Base-by-base conservation (phyloP, 2,329 filamentous ascomycete species). In the Colletotrichum karsti region DNA sequence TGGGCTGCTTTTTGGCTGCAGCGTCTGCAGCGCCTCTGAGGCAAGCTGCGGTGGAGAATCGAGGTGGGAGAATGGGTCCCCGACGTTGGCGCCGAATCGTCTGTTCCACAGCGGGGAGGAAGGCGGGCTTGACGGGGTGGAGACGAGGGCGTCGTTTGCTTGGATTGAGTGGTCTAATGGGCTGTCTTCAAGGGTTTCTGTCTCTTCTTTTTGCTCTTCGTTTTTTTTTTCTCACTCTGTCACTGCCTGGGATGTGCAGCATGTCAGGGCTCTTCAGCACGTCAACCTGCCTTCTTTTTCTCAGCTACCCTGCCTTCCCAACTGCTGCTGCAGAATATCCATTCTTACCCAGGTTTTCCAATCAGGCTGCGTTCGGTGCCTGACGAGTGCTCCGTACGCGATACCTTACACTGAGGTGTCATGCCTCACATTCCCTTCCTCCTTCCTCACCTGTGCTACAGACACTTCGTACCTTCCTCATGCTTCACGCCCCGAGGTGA, bases 31-130 rank as follows among this genome's bases (percentile, higher is more conserved):
- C 59, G 42, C 59, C 51, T 67, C 50, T 46, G 51, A 63, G 44
- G 50, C 50, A 56, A 26, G 50, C 33, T 42, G 41, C 42, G 26
- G 58, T 67, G 58, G 63, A 28, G 63, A n/a, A n/a, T n/a, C n/a
- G n/a, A n/a, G n/a, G n/a, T n/a, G n/a, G n/a, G n/a, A n/a, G n/a
- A 57, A 24, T 24, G 13, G 20, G 41, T 20, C 48, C 37, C 64
- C 59, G 59, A 67, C 59, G 26, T 63, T 67, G 64, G 51, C 59
- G 59, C 63, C 64, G 60, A 64, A 67, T 67, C 60, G 60, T 64
- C 64, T 67, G 46, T 58, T 58, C 64, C 64, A 67, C 28, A 58
- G 44, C 64, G 53, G 60, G 44, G 64, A 58, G 44, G n/a, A 37
- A 20, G 59, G 44, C 64, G 53, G 64, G 42, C 37, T 56, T 63